These are phyloP conservation scores for Lomentospora prolificans DNA, from an alignment of 2,329 filamentous ascomycete species.

Conservation along the genomic window DNA sequence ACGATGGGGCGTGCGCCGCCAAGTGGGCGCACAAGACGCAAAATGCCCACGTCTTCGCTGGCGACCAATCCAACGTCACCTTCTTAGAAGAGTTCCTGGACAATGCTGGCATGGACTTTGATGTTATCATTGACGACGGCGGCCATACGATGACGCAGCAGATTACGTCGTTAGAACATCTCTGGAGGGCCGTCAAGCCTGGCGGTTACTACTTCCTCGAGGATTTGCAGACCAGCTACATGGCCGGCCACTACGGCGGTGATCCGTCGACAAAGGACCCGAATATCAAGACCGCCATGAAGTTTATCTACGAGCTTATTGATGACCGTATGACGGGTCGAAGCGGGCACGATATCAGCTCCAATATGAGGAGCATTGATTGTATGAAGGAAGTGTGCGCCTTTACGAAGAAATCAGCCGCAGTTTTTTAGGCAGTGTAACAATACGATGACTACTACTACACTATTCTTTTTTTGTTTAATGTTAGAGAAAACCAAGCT, in stretches of 20 bases:
- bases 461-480: constrained; percentile 13
- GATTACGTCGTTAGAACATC: constrained; percentile 21
- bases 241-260: constrained; percentile 16
- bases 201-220: constrained; percentile 26
- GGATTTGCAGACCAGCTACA: constrained; percentile 22
- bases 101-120: constrained; percentile 24
- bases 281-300: constrained; percentile 17
- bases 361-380: constrained; percentile 18
- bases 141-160: constrained; percentile 29
- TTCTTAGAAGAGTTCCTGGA: constrained; percentile 26
- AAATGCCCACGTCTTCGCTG: constrained; percentile 27
- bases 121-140: constrained; percentile 30
- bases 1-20: constrained; percentile 24
- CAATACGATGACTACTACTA: background rate
- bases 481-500: no score
- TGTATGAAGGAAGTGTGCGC: constrained; percentile 21
- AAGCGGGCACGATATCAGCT: constrained; percentile 15
- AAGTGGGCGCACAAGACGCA: constrained; percentile 23
- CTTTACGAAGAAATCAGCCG: constrained; percentile 19
- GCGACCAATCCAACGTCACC: constrained; percentile 26
- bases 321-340: constrained; percentile 17
- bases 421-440: no score
- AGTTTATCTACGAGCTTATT: constrained; percentile 18
- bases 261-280: constrained; percentile 15
- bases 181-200: constrained; percentile 26